phyloP scores from a whole-genome alignment of 305 asterid genomes.

The Ajuga reptans region DNA sequence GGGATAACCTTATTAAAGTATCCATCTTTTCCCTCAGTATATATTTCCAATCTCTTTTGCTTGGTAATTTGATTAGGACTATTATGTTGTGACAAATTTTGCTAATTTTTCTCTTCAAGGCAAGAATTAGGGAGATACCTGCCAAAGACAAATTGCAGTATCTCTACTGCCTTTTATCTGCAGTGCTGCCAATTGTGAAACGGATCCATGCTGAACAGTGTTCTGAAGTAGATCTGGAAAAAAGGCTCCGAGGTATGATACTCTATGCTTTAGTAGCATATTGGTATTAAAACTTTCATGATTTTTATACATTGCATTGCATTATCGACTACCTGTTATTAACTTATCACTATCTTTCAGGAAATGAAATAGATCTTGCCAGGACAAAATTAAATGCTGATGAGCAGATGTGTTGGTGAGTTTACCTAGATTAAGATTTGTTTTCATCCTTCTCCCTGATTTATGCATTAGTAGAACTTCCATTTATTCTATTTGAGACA shows the following conservation, averaged over 20 bases:
- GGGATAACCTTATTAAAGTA: constrained; percentile 88
- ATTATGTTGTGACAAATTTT: constrained; percentile 1
- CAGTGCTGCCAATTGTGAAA: constrained; percentile 82
- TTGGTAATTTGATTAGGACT: constrained; percentile 9
- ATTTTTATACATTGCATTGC: constrained; percentile 15
- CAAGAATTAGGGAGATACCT: constrained; percentile 74
- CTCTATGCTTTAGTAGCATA: constrained; percentile 23
- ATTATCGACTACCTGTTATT: constrained; percentile 16
- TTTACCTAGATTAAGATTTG: constrained; percentile 18
- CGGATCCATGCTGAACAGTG: constrained; percentile 72
- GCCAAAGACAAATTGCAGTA: constrained; percentile 82
- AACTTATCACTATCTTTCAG: constrained; percentile 35
- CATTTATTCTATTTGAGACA: not conserved
- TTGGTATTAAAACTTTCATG: not conserved
- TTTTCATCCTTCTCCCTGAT: constrained; percentile 16
- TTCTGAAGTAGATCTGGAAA: constrained; percentile 83
- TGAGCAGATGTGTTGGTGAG: constrained; percentile 99
- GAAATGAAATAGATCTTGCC: constrained; percentile 71
- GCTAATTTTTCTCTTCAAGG: constrained; percentile 32
- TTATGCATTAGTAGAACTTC: constrained; percentile 2
- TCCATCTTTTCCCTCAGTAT: constrained; percentile 26
- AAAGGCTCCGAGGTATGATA: constrained; percentile 61
- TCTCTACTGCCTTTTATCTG: constrained; percentile 73
- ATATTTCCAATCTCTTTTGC: constrained; percentile 8
- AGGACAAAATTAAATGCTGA: constrained; percentile 88